Percentiles rank a stretch among this genome's conserved stretches.
Evolutionary conservation across 805 yeast species (phyloP).

Genomic region (Yarrowia divulgata): DNA sequence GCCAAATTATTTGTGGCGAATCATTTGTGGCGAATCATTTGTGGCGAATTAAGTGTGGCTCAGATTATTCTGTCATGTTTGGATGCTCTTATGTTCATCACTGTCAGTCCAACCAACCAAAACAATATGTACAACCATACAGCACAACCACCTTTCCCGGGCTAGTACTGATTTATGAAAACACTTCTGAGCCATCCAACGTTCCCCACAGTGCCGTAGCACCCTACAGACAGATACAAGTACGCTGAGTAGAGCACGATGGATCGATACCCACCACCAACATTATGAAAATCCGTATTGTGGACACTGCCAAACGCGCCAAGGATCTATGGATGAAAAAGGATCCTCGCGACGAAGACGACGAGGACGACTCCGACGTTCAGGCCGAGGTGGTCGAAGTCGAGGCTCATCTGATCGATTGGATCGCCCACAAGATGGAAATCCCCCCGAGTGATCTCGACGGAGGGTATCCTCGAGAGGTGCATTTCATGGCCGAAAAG

Average conservation of each 20-base stretch:
- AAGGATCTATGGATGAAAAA: background rate
- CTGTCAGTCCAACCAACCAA: too few relatives aligned
- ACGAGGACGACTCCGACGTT: background rate
- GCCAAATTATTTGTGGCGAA: too few relatives aligned
- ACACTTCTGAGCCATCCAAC: background rate
- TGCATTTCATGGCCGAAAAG: conserved; percentile 55
- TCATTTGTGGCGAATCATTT: too few relatives aligned
- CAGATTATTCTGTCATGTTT: too few relatives aligned
- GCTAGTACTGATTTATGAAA: too few relatives aligned
- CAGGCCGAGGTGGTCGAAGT: conserved; percentile 4
- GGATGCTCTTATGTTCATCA: too few relatives aligned
- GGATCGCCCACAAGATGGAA: background rate
- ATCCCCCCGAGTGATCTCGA: conserved; percentile 3
- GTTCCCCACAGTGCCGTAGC: conserved; percentile 1
- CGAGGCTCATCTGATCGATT: background rate
- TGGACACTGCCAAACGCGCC: background rate
- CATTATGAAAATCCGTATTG: background rate
- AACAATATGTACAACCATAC: too few relatives aligned
- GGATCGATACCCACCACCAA: background rate
- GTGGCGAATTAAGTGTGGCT: too few relatives aligned
- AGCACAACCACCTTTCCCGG: too few relatives aligned
- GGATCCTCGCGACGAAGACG: background rate
- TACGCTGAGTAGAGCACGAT: background rate
- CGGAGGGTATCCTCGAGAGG: conserved; percentile 37
- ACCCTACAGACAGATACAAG: too few relatives aligned